Evolutionary conservation across 2,329 filamentous ascomycete genomes (phyloP).

Genomic region (Aspergillus chevalieri): DNA sequence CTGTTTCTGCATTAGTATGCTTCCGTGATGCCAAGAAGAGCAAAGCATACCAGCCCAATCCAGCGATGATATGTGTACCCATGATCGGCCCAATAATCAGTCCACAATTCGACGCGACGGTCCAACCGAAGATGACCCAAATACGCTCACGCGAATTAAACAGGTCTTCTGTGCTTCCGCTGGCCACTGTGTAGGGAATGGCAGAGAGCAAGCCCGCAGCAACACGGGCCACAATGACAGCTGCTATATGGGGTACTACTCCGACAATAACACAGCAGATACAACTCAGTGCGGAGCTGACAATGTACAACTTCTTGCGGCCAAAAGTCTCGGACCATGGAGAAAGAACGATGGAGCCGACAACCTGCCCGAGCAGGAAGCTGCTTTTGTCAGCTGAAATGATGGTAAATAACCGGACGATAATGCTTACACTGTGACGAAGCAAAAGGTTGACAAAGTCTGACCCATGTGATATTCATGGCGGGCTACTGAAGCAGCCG

Average conservation of each 20-base stretch:
- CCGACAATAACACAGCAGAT: constrained; percentile 35
- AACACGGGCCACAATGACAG: constrained; percentile 38
- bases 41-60: constrained; percentile 32
- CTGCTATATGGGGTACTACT: constrained; percentile 28
- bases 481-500: constrained; percentile 21
- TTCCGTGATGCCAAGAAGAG: not conserved
- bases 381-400: constrained; percentile 8
- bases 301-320: constrained; percentile 31
- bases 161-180: constrained; percentile 47
- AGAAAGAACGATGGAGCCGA: constrained; percentile 30
- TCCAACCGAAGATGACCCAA: constrained; percentile 45
- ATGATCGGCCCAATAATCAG: constrained; percentile 42
- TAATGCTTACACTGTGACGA: constrained; percentile 20
- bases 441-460: constrained; percentile 26
- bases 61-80: constrained; percentile 35
- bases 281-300: constrained; percentile 23
- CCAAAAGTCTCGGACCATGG: constrained; percentile 36
- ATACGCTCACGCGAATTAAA: constrained; percentile 42
- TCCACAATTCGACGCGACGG: constrained; percentile 38
- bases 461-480: constrained; percentile 20
- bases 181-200: constrained; percentile 43
- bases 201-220: constrained; percentile 42
- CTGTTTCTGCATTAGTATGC: constrained; percentile 17
- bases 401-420: not conserved
- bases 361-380: constrained; percentile 29